Conservation (phyloP, 805 yeast genomes). For the Priceomyces fermenticarens region DNA sequence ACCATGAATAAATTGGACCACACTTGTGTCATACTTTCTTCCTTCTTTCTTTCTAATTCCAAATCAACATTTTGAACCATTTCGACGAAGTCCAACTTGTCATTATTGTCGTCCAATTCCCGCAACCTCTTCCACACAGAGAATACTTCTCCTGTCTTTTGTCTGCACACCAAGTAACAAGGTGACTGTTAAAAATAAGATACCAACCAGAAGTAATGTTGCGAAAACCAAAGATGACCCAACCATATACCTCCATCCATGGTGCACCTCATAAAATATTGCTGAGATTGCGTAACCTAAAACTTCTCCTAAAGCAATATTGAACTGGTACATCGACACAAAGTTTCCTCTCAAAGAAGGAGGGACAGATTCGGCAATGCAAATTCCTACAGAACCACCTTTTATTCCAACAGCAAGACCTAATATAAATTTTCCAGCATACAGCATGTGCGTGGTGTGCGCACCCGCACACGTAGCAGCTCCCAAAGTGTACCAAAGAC, state of each 20-base stretch:
- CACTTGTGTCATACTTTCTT: slow-evolving; percentile 34
- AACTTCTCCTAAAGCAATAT: slow-evolving; percentile 65
- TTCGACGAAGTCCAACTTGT: slow-evolving; percentile 54
- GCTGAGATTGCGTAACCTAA: slow-evolving; percentile 64
- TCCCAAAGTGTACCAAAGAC: slow-evolving; percentile 60
- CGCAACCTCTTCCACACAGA: slow-evolving; percentile 55
- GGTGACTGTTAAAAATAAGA: slow-evolving; percentile 61
- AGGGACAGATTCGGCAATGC: slow-evolving; percentile 60
- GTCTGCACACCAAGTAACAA: slow-evolving; percentile 54
- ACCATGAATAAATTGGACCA: slow-evolving; percentile 51
- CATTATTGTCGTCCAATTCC: slow-evolving; percentile 39
- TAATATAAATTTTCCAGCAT: slow-evolving; percentile 51
- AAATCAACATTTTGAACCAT: slow-evolving; percentile 51
- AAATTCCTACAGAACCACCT: slow-evolving; percentile 62
- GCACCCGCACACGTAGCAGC: slow-evolving; percentile 53
- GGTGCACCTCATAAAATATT: slow-evolving; percentile 51
- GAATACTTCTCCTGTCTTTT: slow-evolving; percentile 50
- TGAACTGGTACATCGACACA: slow-evolving; percentile 62
- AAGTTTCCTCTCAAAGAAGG: slow-evolving; percentile 49
- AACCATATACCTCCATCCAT: slow-evolving; percentile 65
- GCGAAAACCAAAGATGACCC: slow-evolving; percentile 63
- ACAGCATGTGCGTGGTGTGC: slow-evolving; percentile 39
- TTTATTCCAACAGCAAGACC: slow-evolving; percentile 68
- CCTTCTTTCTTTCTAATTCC: slow-evolving; percentile 40
- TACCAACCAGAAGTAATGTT: slow-evolving; percentile 46